Evolutionary conservation across 331 rosid genomes (phyloP).

Genomic region (Rhamnella rubrinervis): DNA sequence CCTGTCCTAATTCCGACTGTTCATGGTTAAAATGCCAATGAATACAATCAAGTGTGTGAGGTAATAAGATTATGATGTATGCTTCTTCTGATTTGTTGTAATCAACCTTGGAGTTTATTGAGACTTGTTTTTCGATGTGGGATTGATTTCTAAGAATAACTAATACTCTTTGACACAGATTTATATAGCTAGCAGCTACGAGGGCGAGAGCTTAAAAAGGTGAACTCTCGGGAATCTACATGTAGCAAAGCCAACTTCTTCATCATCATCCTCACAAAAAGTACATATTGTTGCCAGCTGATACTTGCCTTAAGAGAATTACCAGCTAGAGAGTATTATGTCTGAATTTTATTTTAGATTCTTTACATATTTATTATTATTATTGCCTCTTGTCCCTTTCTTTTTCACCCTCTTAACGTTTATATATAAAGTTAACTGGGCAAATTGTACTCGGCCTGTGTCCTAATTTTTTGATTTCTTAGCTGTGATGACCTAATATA

Average conservation of each 20-base stretch:
- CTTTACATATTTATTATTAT: background rate
- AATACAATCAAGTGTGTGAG: too few relatives aligned
- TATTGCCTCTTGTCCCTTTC: background rate
- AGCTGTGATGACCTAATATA: background rate
- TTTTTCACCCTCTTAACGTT: background rate
- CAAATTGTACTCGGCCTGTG: too few relatives aligned
- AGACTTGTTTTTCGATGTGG: background rate
- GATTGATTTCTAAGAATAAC: background rate
- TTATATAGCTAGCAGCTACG: slow-evolving; percentile 25
- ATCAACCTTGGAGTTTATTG: background rate
- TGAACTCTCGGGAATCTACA: slow-evolving; percentile 15
- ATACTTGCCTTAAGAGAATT: slow-evolving; percentile 22
- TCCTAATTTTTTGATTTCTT: too few relatives aligned
- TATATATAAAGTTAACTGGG: too few relatives aligned
- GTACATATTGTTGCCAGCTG: slow-evolving; percentile 28
- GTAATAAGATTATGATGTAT: background rate
- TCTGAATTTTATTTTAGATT: slow-evolving; percentile 16
- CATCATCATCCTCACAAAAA: slow-evolving; percentile 15
- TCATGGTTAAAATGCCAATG: too few relatives aligned
- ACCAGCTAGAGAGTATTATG: slow-evolving; percentile 1
- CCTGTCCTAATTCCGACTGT: too few relatives aligned
- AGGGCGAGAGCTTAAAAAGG: slow-evolving; percentile 2
- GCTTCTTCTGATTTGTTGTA: background rate
- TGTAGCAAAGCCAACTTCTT: slow-evolving; percentile 12
- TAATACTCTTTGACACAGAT: slow-evolving; percentile 17